phyloP scores from a whole-genome alignment of 2,329 filamentous ascomycete species.

The Arthrocladium fulminans region DNA sequence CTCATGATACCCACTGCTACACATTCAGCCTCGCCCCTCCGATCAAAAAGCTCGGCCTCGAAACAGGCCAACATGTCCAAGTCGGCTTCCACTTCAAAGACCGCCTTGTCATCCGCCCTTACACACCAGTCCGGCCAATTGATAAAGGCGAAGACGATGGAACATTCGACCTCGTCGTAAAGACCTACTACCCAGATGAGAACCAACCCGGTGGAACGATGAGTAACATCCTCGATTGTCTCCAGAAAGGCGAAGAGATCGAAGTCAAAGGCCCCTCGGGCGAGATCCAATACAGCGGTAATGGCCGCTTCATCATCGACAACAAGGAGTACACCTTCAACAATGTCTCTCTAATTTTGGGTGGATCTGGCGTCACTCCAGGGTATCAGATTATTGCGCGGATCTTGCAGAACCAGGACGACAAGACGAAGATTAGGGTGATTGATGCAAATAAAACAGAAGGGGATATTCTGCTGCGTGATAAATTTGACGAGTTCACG shows the following conservation, averaged over 20 bases:
- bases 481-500: constrained; percentile 36
- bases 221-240: constrained; percentile 45
- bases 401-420: constrained; percentile 29
- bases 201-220: constrained; percentile 46
- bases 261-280: constrained; percentile 46
- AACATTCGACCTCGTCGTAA: constrained; percentile 43
- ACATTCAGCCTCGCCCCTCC: constrained; percentile 30
- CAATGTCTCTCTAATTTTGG: constrained; percentile 41
- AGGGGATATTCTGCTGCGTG: constrained; percentile 30
- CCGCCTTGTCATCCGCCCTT: constrained; percentile 43
- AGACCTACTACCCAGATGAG: constrained; percentile 43
- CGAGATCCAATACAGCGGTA: constrained; percentile 42
- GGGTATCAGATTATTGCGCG: constrained; percentile 43
- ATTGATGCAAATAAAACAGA: constrained; percentile 39
- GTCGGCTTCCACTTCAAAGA: constrained; percentile 46
- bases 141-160: constrained; percentile 32
- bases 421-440: constrained; percentile 34
- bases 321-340: constrained; percentile 34
- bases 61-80: constrained; percentile 46
- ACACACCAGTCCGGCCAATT: constrained; percentile 44
- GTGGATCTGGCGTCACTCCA: constrained; percentile 44
- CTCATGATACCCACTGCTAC: constrained; percentile 39
- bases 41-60: constrained; percentile 37
- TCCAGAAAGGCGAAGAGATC: constrained; percentile 41
- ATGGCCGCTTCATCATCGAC: constrained; percentile 40